Conservation (phyloP, 441 rosid genomes). For the Arabidopsis hybrid region DNA sequence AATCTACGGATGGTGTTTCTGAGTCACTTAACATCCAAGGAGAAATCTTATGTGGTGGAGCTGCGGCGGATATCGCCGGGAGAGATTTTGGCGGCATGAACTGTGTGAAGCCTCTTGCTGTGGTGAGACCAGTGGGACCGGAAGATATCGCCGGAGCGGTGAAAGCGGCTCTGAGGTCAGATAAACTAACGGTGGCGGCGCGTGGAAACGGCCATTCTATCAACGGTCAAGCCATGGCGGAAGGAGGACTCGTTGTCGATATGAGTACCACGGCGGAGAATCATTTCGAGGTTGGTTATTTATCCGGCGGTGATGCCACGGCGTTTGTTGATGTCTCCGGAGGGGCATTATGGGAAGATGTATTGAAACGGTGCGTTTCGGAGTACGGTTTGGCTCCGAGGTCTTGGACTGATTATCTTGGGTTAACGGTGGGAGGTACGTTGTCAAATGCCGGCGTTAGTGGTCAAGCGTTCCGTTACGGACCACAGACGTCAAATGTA, state of each 20-base stretch:
- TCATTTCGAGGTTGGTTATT: slow-evolving; percentile 50
- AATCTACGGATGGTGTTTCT: slow-evolving; percentile 45
- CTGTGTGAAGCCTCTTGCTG: slow-evolving; percentile 61
- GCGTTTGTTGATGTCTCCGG: slow-evolving; percentile 69
- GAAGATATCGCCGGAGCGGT: slow-evolving; percentile 71
- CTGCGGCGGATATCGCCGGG: slow-evolving; percentile 48
- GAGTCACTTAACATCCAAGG: slow-evolving; percentile 70
- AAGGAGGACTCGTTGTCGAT: slow-evolving; percentile 76
- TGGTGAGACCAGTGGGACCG: slow-evolving; percentile 63
- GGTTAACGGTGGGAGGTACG: slow-evolving; percentile 93
- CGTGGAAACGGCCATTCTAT: slow-evolving; percentile 97
- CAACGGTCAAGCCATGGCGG: slow-evolving; percentile 96
- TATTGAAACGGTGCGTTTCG: slow-evolving; percentile 64
- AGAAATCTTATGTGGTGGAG: slow-evolving; percentile 45
- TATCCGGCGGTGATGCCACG: slow-evolving; percentile 28
- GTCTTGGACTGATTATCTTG: slow-evolving; percentile 92
- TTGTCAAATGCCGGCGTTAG: slow-evolving; percentile 96
- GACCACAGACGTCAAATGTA: slow-evolving; percentile 89
- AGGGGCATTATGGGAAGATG: slow-evolving; percentile 94
- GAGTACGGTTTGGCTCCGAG: slow-evolving; percentile 68
- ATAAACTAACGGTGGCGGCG: slow-evolving; percentile 84
- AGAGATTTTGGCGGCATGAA: slow-evolving; percentile 89
- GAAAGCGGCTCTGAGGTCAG: slow-evolving; percentile 55
- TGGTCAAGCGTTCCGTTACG: slow-evolving; percentile 92
- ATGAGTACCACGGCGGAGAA: slow-evolving; percentile 67